Evolutionary conservation across 2,329 filamentous ascomycete genomes (phyloP), one percentile per base, ranked within the genome.

Genomic region (Didymella lethalis): DNA sequence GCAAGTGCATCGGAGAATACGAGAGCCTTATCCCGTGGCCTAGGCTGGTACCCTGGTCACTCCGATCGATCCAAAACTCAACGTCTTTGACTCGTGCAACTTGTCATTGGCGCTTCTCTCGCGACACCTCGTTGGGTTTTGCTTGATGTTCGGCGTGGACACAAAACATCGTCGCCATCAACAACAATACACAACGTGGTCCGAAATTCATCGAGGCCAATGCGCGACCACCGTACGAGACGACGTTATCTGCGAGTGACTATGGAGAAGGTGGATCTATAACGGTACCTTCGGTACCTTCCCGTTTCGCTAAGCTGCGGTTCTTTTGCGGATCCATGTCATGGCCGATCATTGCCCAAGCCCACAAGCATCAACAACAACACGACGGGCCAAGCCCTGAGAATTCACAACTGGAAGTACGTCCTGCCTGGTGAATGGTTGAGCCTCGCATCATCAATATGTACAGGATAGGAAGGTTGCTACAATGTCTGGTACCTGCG

Each of bases 281-380:
- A 26, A 41, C 45, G 12, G 7, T 45, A 56, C 38, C 53, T 56
- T 50, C 45, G 18, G 4, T 45, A 56, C 38, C 53, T 56, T 50
- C 53, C 46, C 23, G 23, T 50, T 46, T 26, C 16, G 53, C 47
- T 46, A 56, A 46, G 53, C 26, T 45, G 29, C 47, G 46, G 38
- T 18, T 25, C 23, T 31, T 50, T n/a, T 38, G 26, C 38, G 40
- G 40, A 14, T 7, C 31, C 18, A 46, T 36, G n/a, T 8, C n/a
- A 20, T 3, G 18, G 52, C 16, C 12, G 53, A 55, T 56, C 46
- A 23, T 55, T n/a, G 16, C 45, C 28, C 16, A 16, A 48, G 23
- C 46, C 7, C 11, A 47, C 47, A 50, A 50, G 28, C 32, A 16
- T 45, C 29, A 29, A 34, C n/a, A 11, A 45, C 40, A 18, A 46